These are phyloP conservation scores for Physaria fendleri DNA, from an alignment of 345 rosid species.

Conservation along the genomic window DNA sequence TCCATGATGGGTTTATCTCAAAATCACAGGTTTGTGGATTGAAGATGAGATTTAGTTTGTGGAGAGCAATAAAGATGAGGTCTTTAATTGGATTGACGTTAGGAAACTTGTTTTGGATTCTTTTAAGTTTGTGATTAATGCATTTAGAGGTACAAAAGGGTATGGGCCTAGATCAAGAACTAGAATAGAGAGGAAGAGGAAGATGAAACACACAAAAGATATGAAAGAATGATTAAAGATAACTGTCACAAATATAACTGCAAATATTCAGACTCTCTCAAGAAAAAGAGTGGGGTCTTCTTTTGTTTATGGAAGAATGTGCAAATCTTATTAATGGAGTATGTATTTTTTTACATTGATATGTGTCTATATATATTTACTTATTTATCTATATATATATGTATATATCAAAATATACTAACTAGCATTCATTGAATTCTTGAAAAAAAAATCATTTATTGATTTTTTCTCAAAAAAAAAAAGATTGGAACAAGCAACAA, in stretches of 20 bases:
- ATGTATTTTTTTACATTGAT: too few relatives aligned
- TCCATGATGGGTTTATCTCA: slow-evolving; percentile 46
- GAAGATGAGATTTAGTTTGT: slow-evolving; percentile 15
- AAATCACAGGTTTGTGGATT: slow-evolving; percentile 1
- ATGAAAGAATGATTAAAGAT: slow-evolving; percentile 28
- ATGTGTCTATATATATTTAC: neutral
- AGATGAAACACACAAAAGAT: slow-evolving; percentile 10
- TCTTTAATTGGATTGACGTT: slow-evolving; percentile 12
- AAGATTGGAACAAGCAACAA: too few relatives aligned
- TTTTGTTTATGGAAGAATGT: slow-evolving; percentile 26
- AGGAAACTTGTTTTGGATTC: neutral
- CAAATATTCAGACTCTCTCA: slow-evolving; percentile 21
- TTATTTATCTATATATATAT: neutral
- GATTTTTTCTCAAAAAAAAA: too few relatives aligned
- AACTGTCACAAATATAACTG: slow-evolving; percentile 33
- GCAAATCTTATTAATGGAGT: slow-evolving; percentile 18
- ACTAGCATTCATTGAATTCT: neutral
- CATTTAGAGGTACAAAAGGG: slow-evolving; percentile 10
- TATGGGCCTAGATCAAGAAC: slow-evolving; percentile 21
- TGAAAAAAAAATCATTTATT: neutral
- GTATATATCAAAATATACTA: neutral
- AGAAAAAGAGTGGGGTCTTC: slow-evolving; percentile 20
- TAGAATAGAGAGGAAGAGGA: neutral
- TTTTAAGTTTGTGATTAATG: slow-evolving; percentile 5
- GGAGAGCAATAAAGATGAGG: neutral